These are phyloP conservation scores for Coleophoma cylindrospora DNA, from an alignment of 2,329 filamentous ascomycete species.

Conservation along the genomic window DNA sequence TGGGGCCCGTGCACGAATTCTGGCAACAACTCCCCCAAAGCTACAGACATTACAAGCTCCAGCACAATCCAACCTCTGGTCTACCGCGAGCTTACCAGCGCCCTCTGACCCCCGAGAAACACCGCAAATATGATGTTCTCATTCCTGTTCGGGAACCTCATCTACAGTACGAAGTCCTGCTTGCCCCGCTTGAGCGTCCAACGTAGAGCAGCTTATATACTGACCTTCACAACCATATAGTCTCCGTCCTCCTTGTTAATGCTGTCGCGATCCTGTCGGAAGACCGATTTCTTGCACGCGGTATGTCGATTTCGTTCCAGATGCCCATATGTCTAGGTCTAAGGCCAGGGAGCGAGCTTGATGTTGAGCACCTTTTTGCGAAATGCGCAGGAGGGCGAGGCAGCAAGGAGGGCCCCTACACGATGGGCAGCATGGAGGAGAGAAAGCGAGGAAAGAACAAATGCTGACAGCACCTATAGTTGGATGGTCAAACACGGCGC, in stretches of 20 bases:
- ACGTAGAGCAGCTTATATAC: constrained; percentile 5
- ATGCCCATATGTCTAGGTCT: neutral
- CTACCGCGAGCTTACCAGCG: neutral
- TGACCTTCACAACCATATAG: constrained; percentile 34
- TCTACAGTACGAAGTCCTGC: constrained; percentile 54
- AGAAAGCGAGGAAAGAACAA: neutral
- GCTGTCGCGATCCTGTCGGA: constrained; percentile 90
- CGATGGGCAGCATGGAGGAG: neutral
- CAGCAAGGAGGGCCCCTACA: neutral
- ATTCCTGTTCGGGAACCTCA: constrained; percentile 58
- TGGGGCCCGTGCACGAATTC: constrained; percentile 14
- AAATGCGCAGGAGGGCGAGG: too few relatives aligned
- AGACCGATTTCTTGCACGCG: constrained; percentile 84
- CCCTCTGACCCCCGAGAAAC: neutral
- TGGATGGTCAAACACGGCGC: constrained; percentile 65
- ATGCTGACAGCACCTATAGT: constrained; percentile 43
- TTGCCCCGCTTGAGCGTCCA: neutral
- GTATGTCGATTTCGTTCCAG: constrained; percentile 34
- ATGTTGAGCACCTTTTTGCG: too few relatives aligned
- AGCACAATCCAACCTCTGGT: neutral
- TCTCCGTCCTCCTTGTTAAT: constrained; percentile 84
- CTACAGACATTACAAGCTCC: neutral
- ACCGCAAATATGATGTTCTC: constrained; percentile 59
- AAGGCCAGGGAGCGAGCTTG: too few relatives aligned
- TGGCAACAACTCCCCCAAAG: constrained; percentile 9